These are phyloP conservation scores for Penicillium polonicum DNA, from an alignment of 2,329 filamentous ascomycete species.

Conservation along the genomic window DNA sequence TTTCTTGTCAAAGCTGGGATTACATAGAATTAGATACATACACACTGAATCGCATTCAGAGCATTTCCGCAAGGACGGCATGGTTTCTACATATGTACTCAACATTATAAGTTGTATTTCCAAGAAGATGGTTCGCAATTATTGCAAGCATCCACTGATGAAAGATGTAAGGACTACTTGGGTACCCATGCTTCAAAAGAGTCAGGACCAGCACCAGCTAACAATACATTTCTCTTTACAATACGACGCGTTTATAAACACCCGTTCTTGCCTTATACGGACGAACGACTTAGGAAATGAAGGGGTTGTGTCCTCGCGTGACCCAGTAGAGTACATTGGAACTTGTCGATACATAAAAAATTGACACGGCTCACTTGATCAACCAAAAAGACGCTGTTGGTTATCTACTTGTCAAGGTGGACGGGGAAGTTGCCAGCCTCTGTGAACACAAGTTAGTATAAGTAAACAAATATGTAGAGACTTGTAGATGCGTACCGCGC, in stretches of 20 bases:
- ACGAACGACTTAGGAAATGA: conserved; percentile 20
- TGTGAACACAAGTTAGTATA: conserved; percentile 26
- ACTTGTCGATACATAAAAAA: conserved; percentile 33
- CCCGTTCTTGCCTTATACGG: conserved; percentile 22
- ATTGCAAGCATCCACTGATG: neutral
- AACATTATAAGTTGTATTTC: neutral
- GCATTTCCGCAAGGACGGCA: conserved; percentile 17
- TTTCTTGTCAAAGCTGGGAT: conserved; percentile 8
- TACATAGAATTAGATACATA: conserved; percentile 28
- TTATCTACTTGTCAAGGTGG: conserved; percentile 47
- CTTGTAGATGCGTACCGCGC: conserved; percentile 65
- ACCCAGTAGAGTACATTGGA: conserved; percentile 43
- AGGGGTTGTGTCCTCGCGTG: conserved; percentile 32
- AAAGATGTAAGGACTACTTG: neutral
- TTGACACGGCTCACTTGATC: conserved; percentile 30
- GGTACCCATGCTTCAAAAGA: neutral
- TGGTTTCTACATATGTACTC: neutral
- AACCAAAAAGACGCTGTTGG: conserved; percentile 19
- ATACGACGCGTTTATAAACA: conserved; percentile 35
- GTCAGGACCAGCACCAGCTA: conserved; percentile 3
- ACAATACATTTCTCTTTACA: conserved; percentile 20
- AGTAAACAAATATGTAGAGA: neutral
- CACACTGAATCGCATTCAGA: conserved; percentile 18
- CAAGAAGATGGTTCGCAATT: neutral
- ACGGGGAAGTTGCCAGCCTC: conserved; percentile 59